Base-by-base conservation (phyloP, 306 rosid species). In the Vicia faba region DNA sequence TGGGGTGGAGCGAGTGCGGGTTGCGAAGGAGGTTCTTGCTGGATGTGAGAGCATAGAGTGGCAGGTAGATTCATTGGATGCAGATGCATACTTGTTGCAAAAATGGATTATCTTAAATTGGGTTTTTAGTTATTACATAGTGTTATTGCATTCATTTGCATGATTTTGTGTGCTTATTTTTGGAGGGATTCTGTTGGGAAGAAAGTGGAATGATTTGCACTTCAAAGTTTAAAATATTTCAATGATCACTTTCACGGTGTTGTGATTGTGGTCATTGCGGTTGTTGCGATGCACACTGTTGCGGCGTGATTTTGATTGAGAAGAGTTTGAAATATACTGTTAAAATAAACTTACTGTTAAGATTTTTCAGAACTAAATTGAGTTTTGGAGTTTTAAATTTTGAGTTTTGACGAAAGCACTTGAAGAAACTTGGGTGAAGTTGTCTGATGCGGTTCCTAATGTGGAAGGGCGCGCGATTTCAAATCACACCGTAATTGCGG, bases 1-100 rank as follows among this genome's bases (percentile, higher is more conserved):
- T 64, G 13, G 72, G 11, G 91, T 62, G 13, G 90, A 90, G 78
- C 88, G 80, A 76, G 41, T 60, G 33, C 84, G 44, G 44, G 85
- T 83, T 69, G 64, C 83, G 26, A 88, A 86, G 79, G 96, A 86
- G 70, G 80, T 93, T 64, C 58, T 86, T 49, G 46, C 96, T 68
- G 69, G 69, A 69, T 90, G 97, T 31, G 96, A 83, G 64, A 88
- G 96, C 75, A 74, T 93, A 70, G 97, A 82, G 35, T 95, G 99
- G 99, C 97, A 95, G 97, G 99, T 95, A 87, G 61, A 50, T 40
- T 38, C 5, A 61, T 72, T 43, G 59, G 25, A 12, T 54, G 39
- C 35, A 41, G 38, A 11, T 72, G 28, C 36, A 25, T 40, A 69
- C 36, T 58, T 18, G 7, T 29, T 14, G 68, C 31, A 62, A 69